Conservation (phyloP, 306 rosid species). For the Lathyrus sativus region DNA sequence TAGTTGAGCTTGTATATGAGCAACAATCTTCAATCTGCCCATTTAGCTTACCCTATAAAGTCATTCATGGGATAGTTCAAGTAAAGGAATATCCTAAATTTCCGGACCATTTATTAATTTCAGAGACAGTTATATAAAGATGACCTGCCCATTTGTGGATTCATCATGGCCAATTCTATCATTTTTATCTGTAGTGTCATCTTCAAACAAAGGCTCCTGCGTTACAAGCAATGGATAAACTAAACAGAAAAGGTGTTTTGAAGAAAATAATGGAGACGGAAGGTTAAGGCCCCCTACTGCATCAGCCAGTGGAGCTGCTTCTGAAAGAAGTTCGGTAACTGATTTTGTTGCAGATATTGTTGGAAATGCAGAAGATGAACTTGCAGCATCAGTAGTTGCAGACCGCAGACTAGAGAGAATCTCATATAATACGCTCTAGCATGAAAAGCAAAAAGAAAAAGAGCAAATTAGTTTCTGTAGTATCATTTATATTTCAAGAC, state of each 20-base stretch:
- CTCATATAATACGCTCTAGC: constrained; percentile 75
- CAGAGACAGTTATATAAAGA: constrained; percentile 39
- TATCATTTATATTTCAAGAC: constrained; percentile 1
- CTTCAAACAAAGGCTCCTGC: constrained; percentile 61
- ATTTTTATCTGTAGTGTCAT: constrained; percentile 36
- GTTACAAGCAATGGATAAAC: constrained; percentile 36
- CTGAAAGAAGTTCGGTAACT: constrained; percentile 76
- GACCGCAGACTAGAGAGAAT: constrained; percentile 78
- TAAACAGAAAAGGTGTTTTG: constrained; percentile 14
- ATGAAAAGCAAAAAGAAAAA: constrained; percentile 27
- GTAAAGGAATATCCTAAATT: not conserved
- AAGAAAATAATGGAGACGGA: constrained; percentile 14
- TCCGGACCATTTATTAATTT: constrained; percentile 30
- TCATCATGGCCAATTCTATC: constrained; percentile 48
- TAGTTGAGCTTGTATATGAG: constrained; percentile 91
- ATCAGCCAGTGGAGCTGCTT: constrained; percentile 57
- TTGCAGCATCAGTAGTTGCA: constrained; percentile 66
- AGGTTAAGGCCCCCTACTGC: constrained; percentile 42
- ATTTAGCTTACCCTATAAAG: constrained; percentile 69
- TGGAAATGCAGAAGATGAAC: constrained; percentile 90
- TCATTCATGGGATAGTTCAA: constrained; percentile 37
- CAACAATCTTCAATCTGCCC: constrained; percentile 81
- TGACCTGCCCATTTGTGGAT: constrained; percentile 67
- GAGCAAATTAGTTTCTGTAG: constrained; percentile 28
- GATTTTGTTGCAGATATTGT: constrained; percentile 58